These are phyloP conservation scores for Colletotrichum lupini DNA, from an alignment of 2,329 filamentous ascomycete genomes.

Conservation along the genomic window DNA sequence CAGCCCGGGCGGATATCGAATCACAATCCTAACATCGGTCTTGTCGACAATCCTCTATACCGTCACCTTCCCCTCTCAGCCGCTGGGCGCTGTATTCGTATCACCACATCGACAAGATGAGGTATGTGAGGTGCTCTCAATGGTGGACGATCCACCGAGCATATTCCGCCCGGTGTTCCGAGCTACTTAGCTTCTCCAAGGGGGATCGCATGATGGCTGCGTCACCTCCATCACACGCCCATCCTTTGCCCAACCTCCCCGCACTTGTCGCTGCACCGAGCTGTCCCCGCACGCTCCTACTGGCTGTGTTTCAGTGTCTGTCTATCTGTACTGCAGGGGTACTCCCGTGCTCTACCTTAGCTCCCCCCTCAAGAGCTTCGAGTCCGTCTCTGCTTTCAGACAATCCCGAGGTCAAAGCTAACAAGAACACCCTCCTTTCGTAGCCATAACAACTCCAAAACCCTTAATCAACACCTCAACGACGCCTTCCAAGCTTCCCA, in stretches of 20 bases:
- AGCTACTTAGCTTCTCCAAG: constrained; percentile 7
- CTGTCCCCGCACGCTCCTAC: constrained; percentile 32
- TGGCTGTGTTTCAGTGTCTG: constrained; percentile 29
- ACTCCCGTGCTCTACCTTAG: constrained; percentile 36
- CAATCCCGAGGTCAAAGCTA: constrained; percentile 26
- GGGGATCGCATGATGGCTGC: constrained; percentile 35
- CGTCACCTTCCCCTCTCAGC: constrained; percentile 12
- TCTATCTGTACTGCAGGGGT: constrained; percentile 28
- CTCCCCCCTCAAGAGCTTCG: constrained; percentile 32
- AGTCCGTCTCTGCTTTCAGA: constrained; percentile 26
- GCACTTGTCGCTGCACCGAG: constrained; percentile 28
- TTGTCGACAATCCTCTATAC: background rate
- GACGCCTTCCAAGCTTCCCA: constrained; percentile 22
- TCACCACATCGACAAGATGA: constrained; percentile 27
- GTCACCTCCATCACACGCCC: constrained; percentile 31
- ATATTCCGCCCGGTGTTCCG: constrained; percentile 7
- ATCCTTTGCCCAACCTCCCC: constrained; percentile 31
- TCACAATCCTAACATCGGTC: background rate
- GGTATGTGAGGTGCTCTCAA: constrained; percentile 19
- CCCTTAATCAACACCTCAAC: constrained; percentile 29
- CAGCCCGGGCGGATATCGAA: background rate
- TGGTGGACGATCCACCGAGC: constrained; percentile 11
- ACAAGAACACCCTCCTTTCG: constrained; percentile 6
- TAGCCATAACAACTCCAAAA: constrained; percentile 12
- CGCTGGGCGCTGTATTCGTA: constrained; percentile 4